Evolutionary conservation across 352 stramenopile genomes (phyloP).

Genomic region (Globisporangium ultimum): DNA sequence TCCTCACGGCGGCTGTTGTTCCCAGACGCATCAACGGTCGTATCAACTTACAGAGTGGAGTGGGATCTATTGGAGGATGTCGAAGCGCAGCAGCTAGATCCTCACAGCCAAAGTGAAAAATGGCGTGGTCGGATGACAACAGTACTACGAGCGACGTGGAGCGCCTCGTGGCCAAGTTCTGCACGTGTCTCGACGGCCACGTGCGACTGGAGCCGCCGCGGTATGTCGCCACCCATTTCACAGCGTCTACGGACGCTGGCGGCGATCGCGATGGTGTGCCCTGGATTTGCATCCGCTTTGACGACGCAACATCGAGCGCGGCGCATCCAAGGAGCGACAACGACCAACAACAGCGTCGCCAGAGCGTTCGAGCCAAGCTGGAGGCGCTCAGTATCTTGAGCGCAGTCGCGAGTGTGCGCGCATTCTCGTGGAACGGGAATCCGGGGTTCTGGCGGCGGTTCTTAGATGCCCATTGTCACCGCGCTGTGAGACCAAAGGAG

Average conservation of each 20-base stretch:
- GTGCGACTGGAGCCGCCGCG: slow-evolving; percentile 15
- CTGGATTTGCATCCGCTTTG: slow-evolving; percentile 17
- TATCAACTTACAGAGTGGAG: slow-evolving; percentile 2
- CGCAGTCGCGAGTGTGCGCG: slow-evolving; percentile 16
- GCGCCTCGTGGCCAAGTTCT: slow-evolving; percentile 17
- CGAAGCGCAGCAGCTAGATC: background rate
- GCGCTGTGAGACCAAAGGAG: too few species aligned
- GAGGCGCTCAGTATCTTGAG: slow-evolving; percentile 28
- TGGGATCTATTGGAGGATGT: too few species aligned
- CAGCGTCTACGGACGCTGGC: too few species aligned
- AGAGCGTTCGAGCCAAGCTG: slow-evolving; percentile 7
- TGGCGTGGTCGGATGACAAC: slow-evolving; percentile 1
- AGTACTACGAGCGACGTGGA: slow-evolving; percentile 7
- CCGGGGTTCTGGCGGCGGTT: slow-evolving; percentile 32
- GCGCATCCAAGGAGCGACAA: background rate
- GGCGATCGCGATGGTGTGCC: background rate
- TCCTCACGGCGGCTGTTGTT: background rate
- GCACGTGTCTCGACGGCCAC: slow-evolving; percentile 11
- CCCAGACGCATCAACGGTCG: background rate
- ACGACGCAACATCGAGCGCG: background rate
- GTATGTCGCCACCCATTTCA: background rate
- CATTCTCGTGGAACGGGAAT: slow-evolving; percentile 28
- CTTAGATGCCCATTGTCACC: slow-evolving; percentile 9
- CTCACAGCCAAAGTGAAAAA: background rate
- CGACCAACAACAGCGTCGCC: background rate